Conservation (phyloP, 306 rosid species). For the Sindora glabra region DNA sequence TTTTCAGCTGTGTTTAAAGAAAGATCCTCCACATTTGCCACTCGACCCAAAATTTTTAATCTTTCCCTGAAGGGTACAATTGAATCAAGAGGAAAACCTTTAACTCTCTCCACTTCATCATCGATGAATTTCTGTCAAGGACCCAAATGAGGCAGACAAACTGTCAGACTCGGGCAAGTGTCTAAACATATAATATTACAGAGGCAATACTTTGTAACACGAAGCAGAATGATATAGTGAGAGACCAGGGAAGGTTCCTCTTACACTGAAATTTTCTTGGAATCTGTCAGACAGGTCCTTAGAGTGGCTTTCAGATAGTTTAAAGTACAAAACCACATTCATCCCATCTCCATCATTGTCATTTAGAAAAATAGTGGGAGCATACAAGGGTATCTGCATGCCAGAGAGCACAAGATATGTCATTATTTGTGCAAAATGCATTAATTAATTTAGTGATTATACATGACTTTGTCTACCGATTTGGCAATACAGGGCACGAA, state of each 20-base stretch:
- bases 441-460: no score
- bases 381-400: slow-evolving; percentile 84
- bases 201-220: neutral
- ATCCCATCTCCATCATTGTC: slow-evolving; percentile 96
- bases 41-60: slow-evolving; percentile 77
- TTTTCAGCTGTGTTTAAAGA: slow-evolving; percentile 65
- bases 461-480: no score
- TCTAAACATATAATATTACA: neutral
- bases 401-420: neutral
- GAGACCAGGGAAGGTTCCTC: slow-evolving; percentile 12
- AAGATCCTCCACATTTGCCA: slow-evolving; percentile 78
- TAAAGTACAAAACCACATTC: slow-evolving; percentile 80
- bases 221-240: neutral
- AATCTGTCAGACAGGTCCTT: slow-evolving; percentile 65
- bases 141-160: slow-evolving; percentile 6
- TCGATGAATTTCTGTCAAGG: slow-evolving; percentile 67
- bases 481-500: no score
- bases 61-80: slow-evolving; percentile 89
- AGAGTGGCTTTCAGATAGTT: slow-evolving; percentile 69
- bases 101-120: slow-evolving; percentile 95
- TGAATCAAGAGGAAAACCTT: slow-evolving; percentile 80
- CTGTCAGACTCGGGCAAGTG: slow-evolving; percentile 6
- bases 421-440: no score
- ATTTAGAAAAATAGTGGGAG: slow-evolving; percentile 73
- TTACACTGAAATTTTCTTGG: slow-evolving; percentile 70